These are phyloP conservation scores for Penstemon davidsonii DNA, from an alignment of 257 asterid species.

Conservation along the genomic window DNA sequence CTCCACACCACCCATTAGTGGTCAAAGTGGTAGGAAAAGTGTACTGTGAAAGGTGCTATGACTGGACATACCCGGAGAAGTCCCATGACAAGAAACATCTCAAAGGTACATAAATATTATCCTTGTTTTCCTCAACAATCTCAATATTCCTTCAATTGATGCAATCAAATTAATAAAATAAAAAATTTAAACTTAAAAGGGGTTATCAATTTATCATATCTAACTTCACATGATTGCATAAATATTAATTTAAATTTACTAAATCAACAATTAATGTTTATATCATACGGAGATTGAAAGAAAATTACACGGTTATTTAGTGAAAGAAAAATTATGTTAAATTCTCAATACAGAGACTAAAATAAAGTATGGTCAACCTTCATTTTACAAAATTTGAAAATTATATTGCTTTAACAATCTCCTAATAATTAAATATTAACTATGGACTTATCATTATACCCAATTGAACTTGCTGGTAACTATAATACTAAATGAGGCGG, in stretches of 20 bases:
- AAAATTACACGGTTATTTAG: neutral
- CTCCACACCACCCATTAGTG: slow-evolving; percentile 45
- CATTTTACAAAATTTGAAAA: neutral
- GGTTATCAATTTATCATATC: too few relatives aligned
- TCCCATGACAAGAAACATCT: slow-evolving; percentile 78
- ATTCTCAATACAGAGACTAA: neutral
- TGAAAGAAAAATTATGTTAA: neutral
- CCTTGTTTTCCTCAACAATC: neutral
- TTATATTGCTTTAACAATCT: neutral
- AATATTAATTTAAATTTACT: too few relatives aligned
- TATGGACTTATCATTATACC: neutral
- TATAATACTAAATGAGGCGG: neutral
- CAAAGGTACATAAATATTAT: slow-evolving; percentile 43
- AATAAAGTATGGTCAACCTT: neutral
- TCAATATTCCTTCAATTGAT: neutral
- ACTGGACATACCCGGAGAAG: slow-evolving; percentile 54
- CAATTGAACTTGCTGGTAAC: neutral
- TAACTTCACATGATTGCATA: too few relatives aligned
- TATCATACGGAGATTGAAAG: too few relatives aligned
- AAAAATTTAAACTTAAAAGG: neutral
- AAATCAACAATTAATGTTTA: too few relatives aligned
- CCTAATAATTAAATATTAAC: neutral
- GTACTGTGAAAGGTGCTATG: slow-evolving; percentile 67
- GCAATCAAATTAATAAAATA: neutral
- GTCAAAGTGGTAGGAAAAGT: slow-evolving; percentile 78